A percentile compares a stretch with the other conserved stretches of the same genome.
Conservation (phyloP, 768 basidiomycete species). For the Solioccasus polychromus region DNA sequence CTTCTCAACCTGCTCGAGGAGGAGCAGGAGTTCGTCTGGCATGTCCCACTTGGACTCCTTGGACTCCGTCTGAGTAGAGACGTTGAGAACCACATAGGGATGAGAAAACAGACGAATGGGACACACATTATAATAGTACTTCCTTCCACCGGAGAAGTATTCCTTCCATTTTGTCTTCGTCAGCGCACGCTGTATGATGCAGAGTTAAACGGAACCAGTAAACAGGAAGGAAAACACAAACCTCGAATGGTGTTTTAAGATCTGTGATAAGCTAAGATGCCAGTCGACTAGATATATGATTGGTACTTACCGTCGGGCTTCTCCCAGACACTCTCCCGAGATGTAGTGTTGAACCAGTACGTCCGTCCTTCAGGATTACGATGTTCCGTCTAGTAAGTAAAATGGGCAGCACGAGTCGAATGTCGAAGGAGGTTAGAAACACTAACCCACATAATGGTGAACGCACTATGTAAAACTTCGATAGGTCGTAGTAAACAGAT, state of each 20-base stretch:
- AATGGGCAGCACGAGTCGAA: conserved; percentile 3
- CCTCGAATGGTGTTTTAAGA: conserved; percentile 90
- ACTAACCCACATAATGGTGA: conserved; percentile 35
- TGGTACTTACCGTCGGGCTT: conserved; percentile 80
- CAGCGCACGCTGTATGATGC: conserved; percentile 65
- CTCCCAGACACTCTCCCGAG: conserved; percentile 94
- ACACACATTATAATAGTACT: conserved; percentile 86
- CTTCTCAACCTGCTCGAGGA: conserved; percentile 84
- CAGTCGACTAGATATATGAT: conserved; percentile 1
- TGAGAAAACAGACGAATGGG: background rate
- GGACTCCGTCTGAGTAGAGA: conserved; percentile 57
- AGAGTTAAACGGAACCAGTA: conserved; percentile 3
- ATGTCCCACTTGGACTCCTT: conserved; percentile 99
- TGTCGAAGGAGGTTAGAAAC: background rate
- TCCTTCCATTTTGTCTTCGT: conserved; percentile 94
- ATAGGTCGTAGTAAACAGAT: background rate
- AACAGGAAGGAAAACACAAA: conserved; percentile 30
- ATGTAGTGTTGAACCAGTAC: conserved; percentile 93
- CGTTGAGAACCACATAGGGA: background rate
- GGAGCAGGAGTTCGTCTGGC: conserved; percentile 86
- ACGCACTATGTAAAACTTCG: no score
- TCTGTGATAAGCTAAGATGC: conserved; percentile 42
- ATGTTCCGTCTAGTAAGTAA: conserved; percentile 76
- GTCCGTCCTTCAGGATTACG: conserved; percentile 95
- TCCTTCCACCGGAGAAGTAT: conserved; percentile 88